Evolutionary conservation across 108 stramenopile species (phyloP), one percentile per base, ranked within the genome.

Genomic region (Schizochytrium sp.): DNA sequence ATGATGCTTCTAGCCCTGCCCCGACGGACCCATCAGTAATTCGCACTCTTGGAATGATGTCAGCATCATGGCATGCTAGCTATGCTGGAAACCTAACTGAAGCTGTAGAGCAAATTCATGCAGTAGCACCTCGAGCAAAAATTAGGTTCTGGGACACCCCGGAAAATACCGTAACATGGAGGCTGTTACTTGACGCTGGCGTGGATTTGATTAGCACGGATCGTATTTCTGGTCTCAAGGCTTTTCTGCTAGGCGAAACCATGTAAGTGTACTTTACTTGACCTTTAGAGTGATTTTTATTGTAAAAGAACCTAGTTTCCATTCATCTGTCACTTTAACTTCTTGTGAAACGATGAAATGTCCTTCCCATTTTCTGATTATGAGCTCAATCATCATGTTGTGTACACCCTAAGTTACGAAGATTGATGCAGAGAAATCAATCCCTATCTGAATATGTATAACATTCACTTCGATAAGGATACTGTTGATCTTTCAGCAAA

Each of bases 101-200:
- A 10, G 28, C 28, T 5, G 76, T 83, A 5, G 28, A 8, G 0
- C 28, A n/a, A 7, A 55, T 49, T 55, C 47, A 83, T 28, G 76
- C 15, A 0, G 76, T 53, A 17, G 76, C 15, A 0, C 50, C 53
- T 13, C 76, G 47, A 47, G 64, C 28, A 38, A 69, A 69, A 44
- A n/a, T 83, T 10, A 47, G 76, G 12, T 83, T 83, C 76, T 83
- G 76, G 76, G 76, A 83, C 47, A 28, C 76, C 8, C 76, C 76
- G 0, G 76, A 83, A 40, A 83, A 12, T 53, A n/a, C 53, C 12
- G 76, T 55, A 5, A 5, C 28, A 0, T 83, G 76, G 76, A 5
- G 28, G 50, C 15, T 55, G 8, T 40, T 83, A 10, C 47, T 83
- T 0, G 76, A 83, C 76, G 76, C 76, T 7, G 76, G 76, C 3